Base-by-base conservation (phyloP, 2,329 filamentous ascomycete genomes). In the Metarhizium anisopliae region DNA sequence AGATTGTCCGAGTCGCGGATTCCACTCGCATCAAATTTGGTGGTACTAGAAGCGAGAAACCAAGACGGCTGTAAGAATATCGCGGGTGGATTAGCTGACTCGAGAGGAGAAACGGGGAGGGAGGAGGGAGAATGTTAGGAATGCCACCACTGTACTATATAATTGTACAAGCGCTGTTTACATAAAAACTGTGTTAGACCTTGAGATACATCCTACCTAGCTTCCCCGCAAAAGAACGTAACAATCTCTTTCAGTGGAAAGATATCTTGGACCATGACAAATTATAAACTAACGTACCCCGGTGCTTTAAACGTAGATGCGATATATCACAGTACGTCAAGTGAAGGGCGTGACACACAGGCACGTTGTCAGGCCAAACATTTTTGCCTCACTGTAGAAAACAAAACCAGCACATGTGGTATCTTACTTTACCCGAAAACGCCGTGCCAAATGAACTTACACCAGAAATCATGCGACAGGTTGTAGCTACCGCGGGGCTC, bases 11-110 rank as follows among this genome's bases (percentile, higher is more conserved):
- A 63, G 87, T 99, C 59, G 85, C 89, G 36, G 94, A 99, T 74
- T 80, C 84, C 45, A 97, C 93, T 55, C 87, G 87, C 66, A 73
- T 97, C 72, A 99, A 99, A 78, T 96, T 97, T 78, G 94, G 92
- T 74, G 95, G 94, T 67, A 90, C 89, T 43, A 89, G 92, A 72
- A 93, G 90, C 76, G 82, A 81, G 71, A 89, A 86, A 70, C 87
- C 85, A 43, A 92, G 92, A 73, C 87, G 94, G 76, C 74, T 97
- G 76, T 76, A 71, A 60, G 36, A 2, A 3, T 35, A 30, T 14
- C 45, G 47, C 3, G 14, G 11, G 7, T 13, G n/a, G 18, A 18
- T 35, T 38, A 29, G 16, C 16, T 52, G n/a, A 45, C 7, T 11
- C 42, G 2, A 32, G 7, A 18, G 6, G n/a, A 8, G 7, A 13